These are phyloP conservation scores for Plectosphaerella cucumerina DNA, from an alignment of 2,329 filamentous ascomycete genomes.

Conservation along the genomic window DNA sequence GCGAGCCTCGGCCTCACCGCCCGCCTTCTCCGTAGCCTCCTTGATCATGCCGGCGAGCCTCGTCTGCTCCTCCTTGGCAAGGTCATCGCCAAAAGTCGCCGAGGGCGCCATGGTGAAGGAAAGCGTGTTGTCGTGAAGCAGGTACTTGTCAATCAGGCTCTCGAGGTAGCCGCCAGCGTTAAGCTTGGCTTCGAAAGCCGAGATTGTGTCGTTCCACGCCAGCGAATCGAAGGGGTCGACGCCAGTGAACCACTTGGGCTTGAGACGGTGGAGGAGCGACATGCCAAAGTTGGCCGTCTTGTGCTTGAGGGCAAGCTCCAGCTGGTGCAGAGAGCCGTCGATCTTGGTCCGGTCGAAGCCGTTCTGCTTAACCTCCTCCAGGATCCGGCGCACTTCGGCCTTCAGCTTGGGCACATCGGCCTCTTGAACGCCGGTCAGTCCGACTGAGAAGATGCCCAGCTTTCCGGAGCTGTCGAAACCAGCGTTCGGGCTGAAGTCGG, in stretches of 20 bases:
- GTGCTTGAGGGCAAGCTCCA: conserved; percentile 91
- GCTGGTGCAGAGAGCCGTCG: conserved; percentile 86
- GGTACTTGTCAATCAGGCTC: conserved; percentile 79
- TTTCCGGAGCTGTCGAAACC: conserved; percentile 80
- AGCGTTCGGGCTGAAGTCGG: conserved; percentile 91
- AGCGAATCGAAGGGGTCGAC: conserved; percentile 87
- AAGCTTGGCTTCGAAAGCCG: conserved; percentile 74
- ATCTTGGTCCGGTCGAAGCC: conserved; percentile 91
- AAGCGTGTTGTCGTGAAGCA: conserved; percentile 80
- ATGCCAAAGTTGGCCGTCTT: conserved; percentile 96
- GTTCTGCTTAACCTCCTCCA: conserved; percentile 64
- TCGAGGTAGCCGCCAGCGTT: conserved; percentile 79
- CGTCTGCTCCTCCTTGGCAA: conserved; percentile 72
- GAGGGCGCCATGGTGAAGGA: conserved; percentile 95
- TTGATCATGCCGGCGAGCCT: conserved; percentile 72
- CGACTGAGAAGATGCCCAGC: conserved; percentile 81
- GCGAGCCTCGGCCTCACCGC: conserved; percentile 67
- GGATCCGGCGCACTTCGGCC: conserved; percentile 66
- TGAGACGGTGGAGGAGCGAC: conserved; percentile 80
- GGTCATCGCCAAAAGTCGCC: conserved; percentile 65
- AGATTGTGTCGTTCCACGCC: conserved; percentile 85
- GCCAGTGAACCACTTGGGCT: conserved; percentile 93
- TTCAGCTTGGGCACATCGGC: conserved; percentile 75
- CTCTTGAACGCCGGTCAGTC: conserved; percentile 83
- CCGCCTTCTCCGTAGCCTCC: conserved; percentile 63